A percentile compares a stretch with the other conserved stretches of the same genome.
Evolutionary conservation across 2,329 filamentous ascomycete species (phyloP).

Genomic region (Salinomyces thailandicus): DNA sequence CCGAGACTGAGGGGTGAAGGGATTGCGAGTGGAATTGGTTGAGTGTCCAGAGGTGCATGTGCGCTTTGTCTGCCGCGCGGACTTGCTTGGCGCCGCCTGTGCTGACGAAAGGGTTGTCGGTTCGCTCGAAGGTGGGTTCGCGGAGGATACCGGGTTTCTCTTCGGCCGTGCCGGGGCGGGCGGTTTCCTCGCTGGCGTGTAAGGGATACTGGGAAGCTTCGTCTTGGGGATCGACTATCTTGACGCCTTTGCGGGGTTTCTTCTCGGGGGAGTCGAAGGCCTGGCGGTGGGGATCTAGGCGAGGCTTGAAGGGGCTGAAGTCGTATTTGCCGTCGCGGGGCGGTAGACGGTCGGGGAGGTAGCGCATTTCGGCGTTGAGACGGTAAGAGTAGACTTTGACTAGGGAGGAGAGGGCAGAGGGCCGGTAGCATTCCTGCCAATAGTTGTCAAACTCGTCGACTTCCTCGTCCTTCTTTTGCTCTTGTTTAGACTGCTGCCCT

Average conservation of each 20-base stretch:
- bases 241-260: constrained; percentile 59
- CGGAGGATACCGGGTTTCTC: constrained; percentile 34
- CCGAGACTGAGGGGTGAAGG: constrained; percentile 70
- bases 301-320: constrained; percentile 77
- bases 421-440: constrained; percentile 95
- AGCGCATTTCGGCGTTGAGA: constrained; percentile 80
- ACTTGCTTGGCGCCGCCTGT: constrained; percentile 12
- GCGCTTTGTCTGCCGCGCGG: constrained; percentile 61
- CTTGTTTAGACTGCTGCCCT: not conserved
- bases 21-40: constrained; percentile 77
- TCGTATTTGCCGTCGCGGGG: constrained; percentile 62
- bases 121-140: constrained; percentile 8
- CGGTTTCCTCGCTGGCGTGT: constrained; percentile 2
- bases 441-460: constrained; percentile 75
- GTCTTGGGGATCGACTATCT: constrained; percentile 51
- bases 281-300: constrained; percentile 32
- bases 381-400: constrained; percentile 86
- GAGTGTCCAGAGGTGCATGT: constrained; percentile 79
- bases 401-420: constrained; percentile 76
- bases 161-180: constrained; percentile 7
- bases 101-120: constrained; percentile 7
- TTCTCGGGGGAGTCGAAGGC: constrained; percentile 50
- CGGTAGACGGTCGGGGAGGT: constrained; percentile 60
- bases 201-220: constrained; percentile 6
- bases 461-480: constrained; percentile 10